phyloP scores from a whole-genome alignment of 148 eudicot species.

The Beta vulgaris region DNA sequence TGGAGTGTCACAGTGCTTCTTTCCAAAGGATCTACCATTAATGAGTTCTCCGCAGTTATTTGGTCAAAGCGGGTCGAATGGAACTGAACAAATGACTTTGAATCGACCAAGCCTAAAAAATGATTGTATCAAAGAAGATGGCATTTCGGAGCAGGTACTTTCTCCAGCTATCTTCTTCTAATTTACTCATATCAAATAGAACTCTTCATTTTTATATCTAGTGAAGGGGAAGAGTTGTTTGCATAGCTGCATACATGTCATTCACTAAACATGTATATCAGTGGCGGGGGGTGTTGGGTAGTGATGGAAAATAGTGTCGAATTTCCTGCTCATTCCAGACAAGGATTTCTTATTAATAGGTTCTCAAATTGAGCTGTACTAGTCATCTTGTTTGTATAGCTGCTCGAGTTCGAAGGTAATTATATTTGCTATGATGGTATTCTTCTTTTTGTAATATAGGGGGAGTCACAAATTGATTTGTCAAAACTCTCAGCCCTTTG shows the following conservation, averaged over 20 bases:
- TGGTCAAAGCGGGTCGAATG: slow-evolving; percentile 27
- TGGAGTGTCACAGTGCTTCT: slow-evolving; percentile 29
- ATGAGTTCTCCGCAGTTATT: slow-evolving; percentile 27
- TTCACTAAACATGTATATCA: neutral
- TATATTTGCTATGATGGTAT: neutral
- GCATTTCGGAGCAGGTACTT: slow-evolving; percentile 48
- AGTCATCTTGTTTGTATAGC: neutral
- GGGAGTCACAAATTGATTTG: too few relatives aligned
- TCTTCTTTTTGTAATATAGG: neutral
- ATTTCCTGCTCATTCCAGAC: too few relatives aligned
- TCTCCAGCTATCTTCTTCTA: neutral
- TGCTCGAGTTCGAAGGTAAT: neutral
- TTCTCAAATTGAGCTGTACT: too few relatives aligned
- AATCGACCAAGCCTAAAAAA: slow-evolving; percentile 26
- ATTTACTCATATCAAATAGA: neutral
- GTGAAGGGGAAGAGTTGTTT: neutral
- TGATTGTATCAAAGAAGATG: slow-evolving; percentile 25
- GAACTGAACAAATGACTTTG: slow-evolving; percentile 28
- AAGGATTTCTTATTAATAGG: too few relatives aligned
- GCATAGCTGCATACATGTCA: neutral
- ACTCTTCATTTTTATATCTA: neutral
- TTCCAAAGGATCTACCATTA: slow-evolving; percentile 28
- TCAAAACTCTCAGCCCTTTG: too few relatives aligned
- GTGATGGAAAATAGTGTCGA: too few relatives aligned
- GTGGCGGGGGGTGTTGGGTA: neutral